Percentiles rank a stretch among this genome's conserved stretches.
Evolutionary conservation across 2,329 filamentous ascomycete genomes (phyloP).

Genomic region (Bretziella fagacearum): DNA sequence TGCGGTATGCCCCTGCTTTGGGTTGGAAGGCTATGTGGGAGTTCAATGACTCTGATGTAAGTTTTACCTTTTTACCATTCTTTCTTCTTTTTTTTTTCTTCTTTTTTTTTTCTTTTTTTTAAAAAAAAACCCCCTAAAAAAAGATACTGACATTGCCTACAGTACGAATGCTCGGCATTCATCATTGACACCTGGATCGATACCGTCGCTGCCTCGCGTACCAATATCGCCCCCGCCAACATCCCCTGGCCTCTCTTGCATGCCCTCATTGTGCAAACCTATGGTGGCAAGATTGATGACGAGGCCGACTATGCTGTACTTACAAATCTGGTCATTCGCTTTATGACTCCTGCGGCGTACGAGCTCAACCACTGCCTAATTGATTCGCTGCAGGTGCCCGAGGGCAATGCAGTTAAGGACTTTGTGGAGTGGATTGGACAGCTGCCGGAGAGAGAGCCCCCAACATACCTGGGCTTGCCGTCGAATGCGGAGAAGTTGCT

Average conservation of each 20-base stretch:
- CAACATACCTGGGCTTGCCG: constrained; percentile 82
- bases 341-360: constrained; percentile 77
- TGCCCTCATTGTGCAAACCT: constrained; percentile 80
- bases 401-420: constrained; percentile 64
- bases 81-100: background rate
- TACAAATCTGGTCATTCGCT: constrained; percentile 51
- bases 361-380: constrained; percentile 86
- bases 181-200: constrained; percentile 95
- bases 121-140: background rate
- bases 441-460: constrained; percentile 86
- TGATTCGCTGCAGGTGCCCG: constrained; percentile 57
- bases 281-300: constrained; percentile 94
- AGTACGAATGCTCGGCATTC: constrained; percentile 90
- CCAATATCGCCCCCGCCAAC: constrained; percentile 83
- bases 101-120: background rate
- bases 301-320: constrained; percentile 67
- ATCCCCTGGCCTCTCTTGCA: constrained; percentile 95
- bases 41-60: constrained; percentile 97
- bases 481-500: constrained; percentile 93
- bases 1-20: constrained; percentile 82
- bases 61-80: constrained; percentile 25
- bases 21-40: constrained; percentile 99
- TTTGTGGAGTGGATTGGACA: constrained; percentile 85
- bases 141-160: no score
- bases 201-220: constrained; percentile 60